phyloP scores from a whole-genome alignment of 768 basidiomycete species.

The Lactarius sanguifluus region DNA sequence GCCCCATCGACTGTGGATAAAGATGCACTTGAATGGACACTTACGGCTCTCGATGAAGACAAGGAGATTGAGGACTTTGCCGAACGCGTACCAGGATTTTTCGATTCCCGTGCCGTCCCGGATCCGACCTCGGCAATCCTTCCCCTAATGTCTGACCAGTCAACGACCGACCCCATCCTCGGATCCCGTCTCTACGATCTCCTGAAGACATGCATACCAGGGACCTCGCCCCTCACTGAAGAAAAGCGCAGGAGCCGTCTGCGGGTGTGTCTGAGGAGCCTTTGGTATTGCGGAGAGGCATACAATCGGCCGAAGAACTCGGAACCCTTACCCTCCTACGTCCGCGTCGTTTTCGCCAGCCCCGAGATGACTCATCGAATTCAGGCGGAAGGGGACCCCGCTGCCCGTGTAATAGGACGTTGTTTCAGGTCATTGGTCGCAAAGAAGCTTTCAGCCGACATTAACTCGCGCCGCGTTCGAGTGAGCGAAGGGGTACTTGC shows the following conservation, averaged over 20 bases:
- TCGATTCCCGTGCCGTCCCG: neutral
- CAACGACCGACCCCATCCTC: neutral
- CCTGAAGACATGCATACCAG: neutral
- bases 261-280: neutral
- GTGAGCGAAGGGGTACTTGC: neutral
- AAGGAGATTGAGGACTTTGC: slow-evolving; percentile 3
- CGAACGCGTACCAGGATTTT: slow-evolving; percentile 3
- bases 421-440: neutral
- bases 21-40: neutral
- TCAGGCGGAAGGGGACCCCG: neutral
- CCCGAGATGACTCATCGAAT: neutral
- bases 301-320: neutral
- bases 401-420: neutral
- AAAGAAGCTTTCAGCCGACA: neutral
- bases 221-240: neutral
- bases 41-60: slow-evolving; percentile 6
- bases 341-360: neutral
- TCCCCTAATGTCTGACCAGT: slow-evolving; percentile 3
- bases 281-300: slow-evolving; percentile 6
- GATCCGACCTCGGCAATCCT: neutral
- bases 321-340: neutral
- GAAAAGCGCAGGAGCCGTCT: neutral
- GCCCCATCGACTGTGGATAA: neutral
- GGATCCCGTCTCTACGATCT: slow-evolving; percentile 4
- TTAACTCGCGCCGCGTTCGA: neutral